Conservation (phyloP, 1,139 yeast genomes). For the Kodamaea alishanica region DNA sequence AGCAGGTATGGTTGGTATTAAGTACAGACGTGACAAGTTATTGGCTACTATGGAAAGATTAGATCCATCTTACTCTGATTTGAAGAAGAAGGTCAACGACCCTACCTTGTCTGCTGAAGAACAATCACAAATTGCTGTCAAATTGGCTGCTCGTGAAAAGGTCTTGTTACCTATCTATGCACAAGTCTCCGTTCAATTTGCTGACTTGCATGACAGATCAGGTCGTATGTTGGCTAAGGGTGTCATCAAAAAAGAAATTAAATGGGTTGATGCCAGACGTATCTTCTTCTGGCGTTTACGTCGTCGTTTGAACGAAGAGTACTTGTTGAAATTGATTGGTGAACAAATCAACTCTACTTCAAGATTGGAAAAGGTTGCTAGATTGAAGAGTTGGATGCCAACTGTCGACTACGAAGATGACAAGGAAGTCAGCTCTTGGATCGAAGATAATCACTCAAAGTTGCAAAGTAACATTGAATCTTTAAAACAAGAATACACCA, state of each 20-base stretch:
- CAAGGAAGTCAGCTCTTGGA: constrained; percentile 77
- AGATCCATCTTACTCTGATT: constrained; percentile 68
- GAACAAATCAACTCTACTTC: constrained; percentile 59
- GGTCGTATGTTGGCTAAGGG: constrained; percentile 98
- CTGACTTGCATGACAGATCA: constrained; percentile 95
- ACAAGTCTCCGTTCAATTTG: constrained; percentile 92
- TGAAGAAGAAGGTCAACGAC: constrained; percentile 57
- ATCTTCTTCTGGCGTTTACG: constrained; percentile 99
- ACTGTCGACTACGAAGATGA: constrained; percentile 71
- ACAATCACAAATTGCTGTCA: constrained; percentile 57
- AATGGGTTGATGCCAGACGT: constrained; percentile 87
- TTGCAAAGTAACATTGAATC: constrained; percentile 61
- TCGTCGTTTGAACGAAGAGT: constrained; percentile 92
- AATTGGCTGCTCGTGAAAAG: constrained; percentile 76
- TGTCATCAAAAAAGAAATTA: constrained; percentile 76
- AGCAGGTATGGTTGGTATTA: constrained; percentile 98
- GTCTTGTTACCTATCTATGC: constrained; percentile 80
- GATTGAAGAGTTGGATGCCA: constrained; percentile 87
- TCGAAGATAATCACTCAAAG: constrained; percentile 69
- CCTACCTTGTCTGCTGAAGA: constrained; percentile 58
- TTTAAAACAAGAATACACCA: constrained; percentile 61
- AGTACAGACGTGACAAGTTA: constrained; percentile 90
- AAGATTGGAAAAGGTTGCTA: constrained; percentile 78
- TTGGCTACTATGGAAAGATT: constrained; percentile 86
- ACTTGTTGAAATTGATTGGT: constrained; percentile 71